phyloP scores from a whole-genome alignment of 73 alveolate genomes.

The Uronychia setigera region DNA sequence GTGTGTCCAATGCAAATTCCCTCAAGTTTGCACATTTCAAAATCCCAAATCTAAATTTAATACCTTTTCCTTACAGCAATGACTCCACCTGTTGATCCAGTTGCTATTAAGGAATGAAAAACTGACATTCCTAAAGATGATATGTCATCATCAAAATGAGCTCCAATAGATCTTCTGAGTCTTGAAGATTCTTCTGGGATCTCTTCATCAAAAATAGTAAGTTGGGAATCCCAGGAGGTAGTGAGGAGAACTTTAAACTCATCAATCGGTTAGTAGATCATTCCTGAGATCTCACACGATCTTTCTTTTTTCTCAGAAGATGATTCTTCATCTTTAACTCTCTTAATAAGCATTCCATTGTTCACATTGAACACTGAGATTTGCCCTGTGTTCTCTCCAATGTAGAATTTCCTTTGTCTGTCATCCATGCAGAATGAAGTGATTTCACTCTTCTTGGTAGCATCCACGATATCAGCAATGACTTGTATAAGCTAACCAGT shows the following conservation, averaged over 20 bases:
- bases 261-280: constrained; percentile 16
- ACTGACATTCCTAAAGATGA: constrained; percentile 78
- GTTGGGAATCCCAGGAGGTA: constrained; percentile 78
- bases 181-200: constrained; percentile 73
- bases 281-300: constrained; percentile 27
- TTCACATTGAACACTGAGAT: constrained; percentile 47
- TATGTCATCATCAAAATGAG: constrained; percentile 68
- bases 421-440: constrained; percentile 75
- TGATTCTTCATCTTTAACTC: constrained; percentile 25
- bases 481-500: constrained; percentile 79
- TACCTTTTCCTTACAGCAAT: constrained; percentile 51
- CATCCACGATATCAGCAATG: constrained; percentile 69
- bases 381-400: constrained; percentile 73
- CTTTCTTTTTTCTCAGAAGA: background rate
- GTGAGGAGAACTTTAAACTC: constrained; percentile 70
- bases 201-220: constrained; percentile 82
- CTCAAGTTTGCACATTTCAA: constrained; percentile 94
- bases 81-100: constrained; percentile 91
- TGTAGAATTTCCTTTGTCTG: constrained; percentile 73
- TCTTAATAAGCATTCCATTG: constrained; percentile 66
- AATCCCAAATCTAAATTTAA: constrained; percentile 85
- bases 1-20: constrained; percentile 83
- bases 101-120: constrained; percentile 88
- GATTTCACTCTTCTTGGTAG: constrained; percentile 71
- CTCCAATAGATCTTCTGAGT: constrained; percentile 75